These are phyloP conservation scores for Aquilaria agallochum DNA, from an alignment of 441 rosid genomes.

Conservation along the genomic window DNA sequence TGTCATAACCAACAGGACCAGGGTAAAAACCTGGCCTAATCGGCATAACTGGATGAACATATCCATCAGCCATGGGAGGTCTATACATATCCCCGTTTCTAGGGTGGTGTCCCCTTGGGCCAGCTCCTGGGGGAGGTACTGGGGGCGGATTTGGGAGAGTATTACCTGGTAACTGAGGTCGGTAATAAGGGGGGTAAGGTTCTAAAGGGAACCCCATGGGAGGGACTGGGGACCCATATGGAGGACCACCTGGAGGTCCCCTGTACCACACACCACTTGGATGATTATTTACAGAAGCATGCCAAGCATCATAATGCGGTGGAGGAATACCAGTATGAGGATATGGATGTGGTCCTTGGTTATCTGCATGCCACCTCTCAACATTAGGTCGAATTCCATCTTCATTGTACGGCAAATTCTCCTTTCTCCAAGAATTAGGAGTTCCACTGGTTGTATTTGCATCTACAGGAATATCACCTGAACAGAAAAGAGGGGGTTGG, in stretches of 20 bases:
- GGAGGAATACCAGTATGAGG: conserved; percentile 56
- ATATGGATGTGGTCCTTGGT: conserved; percentile 55
- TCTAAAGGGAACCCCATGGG: conserved; percentile 88
- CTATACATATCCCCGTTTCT: conserved; percentile 75
- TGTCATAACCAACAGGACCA: conserved; percentile 74
- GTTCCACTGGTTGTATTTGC: conserved; percentile 34
- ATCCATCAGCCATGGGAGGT: conserved; percentile 80
- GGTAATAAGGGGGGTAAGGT: conserved; percentile 81
- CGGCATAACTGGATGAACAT: conserved; percentile 76
- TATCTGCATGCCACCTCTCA: conserved; percentile 73
- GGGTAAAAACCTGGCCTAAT: conserved; percentile 89
- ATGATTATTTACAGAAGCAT: conserved; percentile 75
- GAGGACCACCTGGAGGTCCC: conserved; percentile 76
- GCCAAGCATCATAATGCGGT: conserved; percentile 78
- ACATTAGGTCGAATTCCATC: conserved; percentile 46
- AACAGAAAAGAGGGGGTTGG: background rate
- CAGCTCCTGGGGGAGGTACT: conserved; percentile 57
- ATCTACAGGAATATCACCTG: conserved; percentile 43
- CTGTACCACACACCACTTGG: conserved; percentile 89
- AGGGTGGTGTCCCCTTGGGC: conserved; percentile 73
- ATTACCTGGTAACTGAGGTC: conserved; percentile 63
- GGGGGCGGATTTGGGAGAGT: conserved; percentile 51
- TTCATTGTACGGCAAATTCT: conserved; percentile 46
- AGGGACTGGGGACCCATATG: conserved; percentile 69
- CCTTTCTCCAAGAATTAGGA: conserved; percentile 68